These are phyloP conservation scores for Fistulifera solaris DNA, from an alignment of 108 stramenopile species.

Conservation along the genomic window DNA sequence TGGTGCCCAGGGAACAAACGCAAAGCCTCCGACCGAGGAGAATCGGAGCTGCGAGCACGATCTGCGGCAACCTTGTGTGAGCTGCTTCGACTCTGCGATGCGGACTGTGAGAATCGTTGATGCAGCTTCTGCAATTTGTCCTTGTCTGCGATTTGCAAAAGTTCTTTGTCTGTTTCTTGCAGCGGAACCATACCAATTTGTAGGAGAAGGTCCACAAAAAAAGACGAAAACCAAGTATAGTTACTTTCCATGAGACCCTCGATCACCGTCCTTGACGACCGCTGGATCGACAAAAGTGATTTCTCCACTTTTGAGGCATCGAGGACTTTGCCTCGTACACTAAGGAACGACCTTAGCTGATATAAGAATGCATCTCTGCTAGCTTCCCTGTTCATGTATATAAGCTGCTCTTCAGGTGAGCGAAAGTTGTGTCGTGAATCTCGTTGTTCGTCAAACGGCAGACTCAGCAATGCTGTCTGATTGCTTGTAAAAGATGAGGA, in stretches of 20 bases:
- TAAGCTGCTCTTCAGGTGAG: slow-evolving; percentile 26
- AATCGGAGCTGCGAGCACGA: neutral
- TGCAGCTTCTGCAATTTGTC: slow-evolving; percentile 68
- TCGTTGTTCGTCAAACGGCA: slow-evolving; percentile 60
- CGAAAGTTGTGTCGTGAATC: slow-evolving; percentile 74
- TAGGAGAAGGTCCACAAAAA: slow-evolving; percentile 65
- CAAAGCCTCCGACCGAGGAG: slow-evolving; percentile 23
- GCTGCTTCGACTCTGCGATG: slow-evolving; percentile 32
- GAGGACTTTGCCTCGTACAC: slow-evolving; percentile 45
- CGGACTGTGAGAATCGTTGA: slow-evolving; percentile 49
- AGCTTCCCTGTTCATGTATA: slow-evolving; percentile 73
- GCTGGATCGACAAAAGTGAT: slow-evolving; percentile 25
- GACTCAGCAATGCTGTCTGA: slow-evolving; percentile 46
- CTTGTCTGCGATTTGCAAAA: slow-evolving; percentile 51
- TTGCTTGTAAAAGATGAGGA: slow-evolving; percentile 5
- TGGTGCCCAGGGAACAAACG: slow-evolving; percentile 65
- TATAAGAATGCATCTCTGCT: slow-evolving; percentile 64
- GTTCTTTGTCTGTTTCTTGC: slow-evolving; percentile 70
- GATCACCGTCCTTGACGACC: slow-evolving; percentile 38
- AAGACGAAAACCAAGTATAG: slow-evolving; percentile 64
- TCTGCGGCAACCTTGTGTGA: neutral
- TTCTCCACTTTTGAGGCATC: slow-evolving; percentile 30
- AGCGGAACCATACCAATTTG: slow-evolving; percentile 68
- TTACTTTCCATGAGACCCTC: slow-evolving; percentile 32
- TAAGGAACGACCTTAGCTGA: slow-evolving; percentile 62